Evolutionary conservation across 352 stramenopile genomes (phyloP).

Genomic region (Globisporangium mamillatum): DNA sequence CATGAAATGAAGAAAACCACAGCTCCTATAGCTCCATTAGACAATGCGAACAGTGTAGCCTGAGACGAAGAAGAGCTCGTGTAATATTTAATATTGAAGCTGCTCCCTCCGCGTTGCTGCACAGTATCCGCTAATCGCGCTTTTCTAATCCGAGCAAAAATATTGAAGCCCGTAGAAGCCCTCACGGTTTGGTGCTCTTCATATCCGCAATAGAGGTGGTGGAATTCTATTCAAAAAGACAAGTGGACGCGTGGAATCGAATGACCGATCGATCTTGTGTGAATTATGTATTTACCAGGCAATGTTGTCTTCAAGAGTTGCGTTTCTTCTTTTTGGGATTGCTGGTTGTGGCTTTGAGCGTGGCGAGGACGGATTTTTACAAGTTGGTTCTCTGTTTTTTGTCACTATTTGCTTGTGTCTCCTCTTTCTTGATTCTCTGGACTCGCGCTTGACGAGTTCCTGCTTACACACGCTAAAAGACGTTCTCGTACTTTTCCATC

Average conservation of each 20-base stretch:
- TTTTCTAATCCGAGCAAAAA: too few species aligned
- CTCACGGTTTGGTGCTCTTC: too few species aligned
- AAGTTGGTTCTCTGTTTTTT: background rate
- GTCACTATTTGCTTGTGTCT: background rate
- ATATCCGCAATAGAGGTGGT: too few species aligned
- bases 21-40: background rate
- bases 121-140: too few species aligned
- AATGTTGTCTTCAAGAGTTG: background rate
- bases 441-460: background rate
- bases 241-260: background rate
- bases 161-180: too few species aligned
- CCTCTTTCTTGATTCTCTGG: background rate
- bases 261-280: background rate
- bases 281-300: background rate
- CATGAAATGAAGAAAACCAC: background rate
- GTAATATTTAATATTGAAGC: conserved; percentile 9
- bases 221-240: background rate
- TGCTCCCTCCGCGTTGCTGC: background rate
- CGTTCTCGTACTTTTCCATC: conserved; percentile 86
- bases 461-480: conserved; percentile 44
- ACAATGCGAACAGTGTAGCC: background rate
- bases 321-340: background rate
- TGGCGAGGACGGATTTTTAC: background rate
- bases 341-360: background rate
- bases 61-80: background rate